phyloP scores from a whole-genome alignment of 331 rosid species.

The Acacia concinna region DNA sequence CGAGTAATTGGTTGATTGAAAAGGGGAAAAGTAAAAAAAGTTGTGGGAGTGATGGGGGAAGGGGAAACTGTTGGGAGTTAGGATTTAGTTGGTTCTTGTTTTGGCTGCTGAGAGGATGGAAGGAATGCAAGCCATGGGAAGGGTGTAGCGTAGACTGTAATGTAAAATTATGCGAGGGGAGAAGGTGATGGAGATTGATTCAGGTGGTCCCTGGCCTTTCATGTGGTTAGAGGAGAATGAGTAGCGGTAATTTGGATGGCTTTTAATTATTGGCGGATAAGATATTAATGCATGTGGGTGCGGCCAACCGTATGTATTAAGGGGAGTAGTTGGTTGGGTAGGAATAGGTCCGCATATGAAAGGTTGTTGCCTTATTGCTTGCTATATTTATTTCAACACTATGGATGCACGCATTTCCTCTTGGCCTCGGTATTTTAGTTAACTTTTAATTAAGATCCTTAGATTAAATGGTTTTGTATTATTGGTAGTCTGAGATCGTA shows the following conservation, averaged over 20 bases:
- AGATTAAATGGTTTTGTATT: neutral
- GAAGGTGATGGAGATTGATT: neutral
- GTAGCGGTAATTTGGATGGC: conserved; percentile 39
- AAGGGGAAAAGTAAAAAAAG: neutral
- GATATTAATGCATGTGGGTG: conserved; percentile 77
- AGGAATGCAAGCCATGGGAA: conserved; percentile 5
- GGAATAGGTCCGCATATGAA: conserved; percentile 30
- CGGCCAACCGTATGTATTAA: conserved; percentile 48
- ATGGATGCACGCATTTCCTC: neutral
- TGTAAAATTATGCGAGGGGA: neutral
- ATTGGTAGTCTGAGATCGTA: conserved; percentile 11
- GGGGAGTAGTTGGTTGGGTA: conserved; percentile 65
- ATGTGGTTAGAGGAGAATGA: neutral
- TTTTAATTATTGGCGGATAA: conserved; percentile 54
- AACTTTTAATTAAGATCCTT: neutral
- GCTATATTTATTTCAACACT: neutral
- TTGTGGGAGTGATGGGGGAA: neutral
- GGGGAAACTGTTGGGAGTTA: neutral
- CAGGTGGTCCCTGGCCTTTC: neutral
- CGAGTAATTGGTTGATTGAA: neutral
- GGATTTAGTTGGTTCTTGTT: neutral
- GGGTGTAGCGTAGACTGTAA: neutral
- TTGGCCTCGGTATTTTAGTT: conserved; percentile 1
- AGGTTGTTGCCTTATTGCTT: neutral
- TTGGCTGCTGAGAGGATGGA: conserved; percentile 11